Evolutionary conservation across 768 basidiomycete genomes (phyloP), one percentile per base, ranked within the genome.

Genomic region (Astraeus odoratus): DNA sequence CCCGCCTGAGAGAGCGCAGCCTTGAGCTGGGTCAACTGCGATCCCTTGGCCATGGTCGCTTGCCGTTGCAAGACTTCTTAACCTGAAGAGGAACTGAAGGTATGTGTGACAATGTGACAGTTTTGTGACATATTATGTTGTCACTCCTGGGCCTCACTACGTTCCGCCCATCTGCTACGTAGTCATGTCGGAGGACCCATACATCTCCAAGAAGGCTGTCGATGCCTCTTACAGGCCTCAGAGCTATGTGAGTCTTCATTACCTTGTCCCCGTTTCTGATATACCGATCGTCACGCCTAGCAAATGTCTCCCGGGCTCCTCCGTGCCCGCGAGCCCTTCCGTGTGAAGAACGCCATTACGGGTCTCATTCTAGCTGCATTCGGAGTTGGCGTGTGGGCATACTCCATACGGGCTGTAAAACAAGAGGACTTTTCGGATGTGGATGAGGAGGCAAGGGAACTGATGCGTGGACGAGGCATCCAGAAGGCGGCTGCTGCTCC

Each of bases 371-470:
- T 97, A 35, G 75, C 79, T 22, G 74, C 75, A 0, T 94, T 96
- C 59, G 83, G 79, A 23, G 75, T 79, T 12, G 85, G 83, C 22
- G 81, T 96, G 8, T 98, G 90, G 79, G 73, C 81, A 4, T 98
- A 97, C 67, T 93, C 92, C 15, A 95, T 98, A 58, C 78, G 80
- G 24, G 93, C 92, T 23, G 93, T 97, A 44, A 91, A 86, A 58
- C 93, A 97, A 58, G 93, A 96, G 59, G 81, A 86, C 31, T 96
- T 95, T 59, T 81, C 85, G 52, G 89, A 91, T 60, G 73, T 89
- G 33, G 87, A 89, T 55, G 84, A 86, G 50, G 85, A 87, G 58
- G 88, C 81, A 23, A 68, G 67, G 49, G 75, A 75, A 33, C 71
- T 83, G 55, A 74, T 69, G 25, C 61, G 6, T 50, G 60, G 29